phyloP scores from a whole-genome alignment of 2,329 filamentous ascomycete species.

The Chaetomiaceae sp. region DNA sequence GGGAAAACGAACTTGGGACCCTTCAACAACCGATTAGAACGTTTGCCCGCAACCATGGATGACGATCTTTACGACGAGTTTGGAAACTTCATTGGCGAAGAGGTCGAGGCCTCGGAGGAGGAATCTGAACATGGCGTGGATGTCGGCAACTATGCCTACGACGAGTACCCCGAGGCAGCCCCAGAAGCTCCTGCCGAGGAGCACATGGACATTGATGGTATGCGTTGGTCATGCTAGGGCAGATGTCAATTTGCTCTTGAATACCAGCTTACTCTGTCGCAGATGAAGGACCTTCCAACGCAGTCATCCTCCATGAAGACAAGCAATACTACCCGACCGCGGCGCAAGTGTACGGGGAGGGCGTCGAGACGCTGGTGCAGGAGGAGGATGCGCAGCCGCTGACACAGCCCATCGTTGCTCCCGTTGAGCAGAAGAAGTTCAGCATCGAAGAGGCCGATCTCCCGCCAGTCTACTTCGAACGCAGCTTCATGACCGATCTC shows the following conservation, averaged over 20 bases:
- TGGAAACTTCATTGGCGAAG: slow-evolving; percentile 60
- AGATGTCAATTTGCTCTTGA: background rate
- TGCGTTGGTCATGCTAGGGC: slow-evolving; percentile 20
- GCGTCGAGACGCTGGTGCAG: slow-evolving; percentile 92
- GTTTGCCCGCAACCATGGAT: slow-evolving; percentile 25
- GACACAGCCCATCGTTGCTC: slow-evolving; percentile 87
- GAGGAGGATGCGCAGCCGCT: slow-evolving; percentile 96
- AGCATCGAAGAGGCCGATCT: slow-evolving; percentile 88
- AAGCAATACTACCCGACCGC: slow-evolving; percentile 99
- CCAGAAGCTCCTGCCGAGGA: slow-evolving; percentile 68
- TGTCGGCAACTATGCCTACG: slow-evolving; percentile 75
- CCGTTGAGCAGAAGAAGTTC: slow-evolving; percentile 93
- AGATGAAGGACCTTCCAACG: slow-evolving; percentile 87
- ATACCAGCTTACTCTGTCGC: slow-evolving; percentile 12
- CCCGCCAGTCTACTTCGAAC: slow-evolving; percentile 80
- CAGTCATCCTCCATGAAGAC: slow-evolving; percentile 96
- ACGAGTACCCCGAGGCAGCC: slow-evolving; percentile 62
- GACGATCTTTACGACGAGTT: slow-evolving; percentile 32
- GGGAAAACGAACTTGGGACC: slow-evolving; percentile 1
- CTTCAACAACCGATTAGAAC: background rate
- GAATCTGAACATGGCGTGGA: slow-evolving; percentile 75
- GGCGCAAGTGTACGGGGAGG: slow-evolving; percentile 87
- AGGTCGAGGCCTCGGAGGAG: slow-evolving; percentile 75
- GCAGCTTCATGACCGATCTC: slow-evolving; percentile 89
- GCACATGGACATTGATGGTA: slow-evolving; percentile 89